Percentiles rank a stretch among this genome's conserved stretches.
Conservation (phyloP, 1,139 yeast genomes). For the Taphrina deformans region DNA sequence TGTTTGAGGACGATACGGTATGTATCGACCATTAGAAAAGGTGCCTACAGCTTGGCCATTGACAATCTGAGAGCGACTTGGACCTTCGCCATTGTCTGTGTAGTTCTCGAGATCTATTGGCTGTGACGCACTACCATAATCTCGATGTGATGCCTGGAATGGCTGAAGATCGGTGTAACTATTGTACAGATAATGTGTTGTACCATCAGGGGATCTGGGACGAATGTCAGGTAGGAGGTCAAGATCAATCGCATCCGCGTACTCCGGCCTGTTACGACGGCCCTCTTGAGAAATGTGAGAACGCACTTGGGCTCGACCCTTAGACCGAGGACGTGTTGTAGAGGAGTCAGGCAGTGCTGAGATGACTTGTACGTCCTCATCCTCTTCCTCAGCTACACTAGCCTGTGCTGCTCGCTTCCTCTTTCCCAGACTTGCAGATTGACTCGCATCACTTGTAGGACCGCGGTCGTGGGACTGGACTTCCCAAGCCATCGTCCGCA, state of each 20-base stretch:
- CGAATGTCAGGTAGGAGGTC: constrained; percentile 9
- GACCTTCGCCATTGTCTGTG: neutral
- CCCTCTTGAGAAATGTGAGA: neutral
- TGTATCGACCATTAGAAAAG: neutral
- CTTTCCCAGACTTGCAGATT: too few species aligned
- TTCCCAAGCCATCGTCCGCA: too few species aligned
- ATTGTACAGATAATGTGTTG: neutral
- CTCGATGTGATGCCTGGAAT: neutral
- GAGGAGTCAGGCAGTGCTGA: neutral
- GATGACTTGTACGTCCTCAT: constrained; percentile 8
- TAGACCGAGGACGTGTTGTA: neutral
- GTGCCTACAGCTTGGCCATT: constrained; percentile 10
- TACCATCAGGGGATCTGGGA: neutral
- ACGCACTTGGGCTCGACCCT: neutral
- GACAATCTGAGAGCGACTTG: constrained; percentile 7
- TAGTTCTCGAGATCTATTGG: constrained; percentile 10
- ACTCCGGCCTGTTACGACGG: neutral
- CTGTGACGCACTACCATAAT: neutral
- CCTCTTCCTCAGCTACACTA: neutral
- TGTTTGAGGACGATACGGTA: neutral
- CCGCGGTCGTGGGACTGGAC: too few species aligned
- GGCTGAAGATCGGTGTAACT: neutral
- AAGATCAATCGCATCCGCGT: neutral
- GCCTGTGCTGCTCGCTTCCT: neutral
- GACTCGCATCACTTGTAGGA: too few species aligned